phyloP scores from a whole-genome alignment of 2,329 filamentous ascomycete species.

The Apiospora koreana region DNA sequence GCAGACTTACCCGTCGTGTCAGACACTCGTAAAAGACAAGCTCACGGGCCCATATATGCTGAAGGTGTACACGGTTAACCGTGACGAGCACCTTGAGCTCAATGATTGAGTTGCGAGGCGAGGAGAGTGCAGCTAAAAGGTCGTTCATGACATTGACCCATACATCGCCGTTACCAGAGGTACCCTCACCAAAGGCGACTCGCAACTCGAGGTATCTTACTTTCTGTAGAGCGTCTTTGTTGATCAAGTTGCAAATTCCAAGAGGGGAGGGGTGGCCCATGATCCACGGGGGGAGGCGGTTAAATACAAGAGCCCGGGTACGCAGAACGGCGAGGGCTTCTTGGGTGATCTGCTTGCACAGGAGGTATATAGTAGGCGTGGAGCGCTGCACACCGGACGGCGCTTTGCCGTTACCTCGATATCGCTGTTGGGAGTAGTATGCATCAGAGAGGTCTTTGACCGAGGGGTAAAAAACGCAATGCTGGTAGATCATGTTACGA shows the following conservation, averaged over 20 bases:
- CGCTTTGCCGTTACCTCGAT: background rate
- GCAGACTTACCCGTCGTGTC: constrained; percentile 21
- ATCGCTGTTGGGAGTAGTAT: constrained; percentile 30
- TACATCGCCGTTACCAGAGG: constrained; percentile 25
- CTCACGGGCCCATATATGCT: constrained; percentile 24
- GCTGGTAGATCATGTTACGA: constrained; percentile 36
- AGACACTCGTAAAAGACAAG: constrained; percentile 24
- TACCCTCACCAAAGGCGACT: constrained; percentile 31
- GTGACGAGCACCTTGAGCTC: constrained; percentile 33
- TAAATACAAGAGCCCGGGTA: constrained; percentile 30
- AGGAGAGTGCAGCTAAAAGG: constrained; percentile 28
- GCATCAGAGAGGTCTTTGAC: constrained; percentile 30
- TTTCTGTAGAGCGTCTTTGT: constrained; percentile 32
- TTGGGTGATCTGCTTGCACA: constrained; percentile 35
- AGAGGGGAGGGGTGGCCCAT: constrained; percentile 27
- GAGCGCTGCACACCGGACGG: constrained; percentile 12
- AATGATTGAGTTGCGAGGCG: constrained; percentile 27
- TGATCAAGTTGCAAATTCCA: constrained; percentile 30
- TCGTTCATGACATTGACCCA: constrained; percentile 30
- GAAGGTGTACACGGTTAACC: constrained; percentile 24
- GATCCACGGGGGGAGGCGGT: constrained; percentile 37
- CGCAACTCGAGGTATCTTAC: constrained; percentile 33
- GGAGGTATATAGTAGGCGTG: constrained; percentile 36
- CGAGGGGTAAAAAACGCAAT: constrained; percentile 29
- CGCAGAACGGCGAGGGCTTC: constrained; percentile 33